Evolutionary conservation across 2,329 filamentous ascomycete species (phyloP), one percentile per base, ranked within the genome.

Genomic region (Colletotrichum truncatum): DNA sequence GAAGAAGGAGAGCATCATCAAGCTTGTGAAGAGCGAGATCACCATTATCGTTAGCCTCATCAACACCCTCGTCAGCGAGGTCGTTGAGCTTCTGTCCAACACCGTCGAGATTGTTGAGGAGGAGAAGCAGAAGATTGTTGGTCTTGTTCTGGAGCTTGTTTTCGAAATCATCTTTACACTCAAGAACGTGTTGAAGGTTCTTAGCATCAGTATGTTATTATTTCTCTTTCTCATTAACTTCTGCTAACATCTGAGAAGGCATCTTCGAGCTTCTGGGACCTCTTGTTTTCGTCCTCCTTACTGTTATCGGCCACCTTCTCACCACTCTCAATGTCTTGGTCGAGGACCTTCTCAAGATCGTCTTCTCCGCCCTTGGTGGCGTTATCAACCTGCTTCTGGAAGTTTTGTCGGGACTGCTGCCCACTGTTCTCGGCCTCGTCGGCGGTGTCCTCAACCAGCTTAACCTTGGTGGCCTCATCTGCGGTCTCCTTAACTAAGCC

Each of bases 261-360:
- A 65, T 65, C 57, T 65, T 65, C 23, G 63, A 65, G 43, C 63
- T 65, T 6, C 63, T 65, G 7, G 63, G 63, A 3, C 49, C 63
- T 16, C 51, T 65, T 3, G 49, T 65, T 34, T 63, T 65, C 34
- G 49, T 62, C 34, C 63, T 65, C 11, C 57, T 65, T 9, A 36
- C 41, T 23, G 57, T 56, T 6, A 21, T 65, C 57, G 18, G 38
- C 41, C 43, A 65, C 43, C 63, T 65, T 9, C 63, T 65, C 41
- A 26, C 23, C 43, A 43, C 49, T 28, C 63, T 65, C 49, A 65
- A 65, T 49, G 34, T 39, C 18, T n/a, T 65, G 9, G 34, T 65
- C 12, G 63, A 55, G 3, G 57, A 51, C 21, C 57, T 65, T 23
- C 58, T 65, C 16, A 6, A 65, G 43, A 25, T 32, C 11, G 63